A percentile compares a stretch with the other conserved stretches of the same genome.
Evolutionary conservation across 2,329 filamentous ascomycete species (phyloP).

Genomic region (Arthrobotrys conoides): DNA sequence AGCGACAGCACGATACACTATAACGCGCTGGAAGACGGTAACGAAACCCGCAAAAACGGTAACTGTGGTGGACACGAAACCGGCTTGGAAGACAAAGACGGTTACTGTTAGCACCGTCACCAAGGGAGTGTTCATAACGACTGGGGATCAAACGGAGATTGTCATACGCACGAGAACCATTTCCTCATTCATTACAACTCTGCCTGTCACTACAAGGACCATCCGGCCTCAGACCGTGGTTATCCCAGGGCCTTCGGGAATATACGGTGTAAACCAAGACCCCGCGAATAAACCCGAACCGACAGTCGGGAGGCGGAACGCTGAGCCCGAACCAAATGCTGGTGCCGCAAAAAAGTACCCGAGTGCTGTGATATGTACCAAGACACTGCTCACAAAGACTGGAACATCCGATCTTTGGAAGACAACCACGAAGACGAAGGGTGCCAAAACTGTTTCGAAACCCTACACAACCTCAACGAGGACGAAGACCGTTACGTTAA

Average conservation of each 20-base stretch:
- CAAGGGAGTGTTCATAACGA: not conserved
- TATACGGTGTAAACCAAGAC: constrained; percentile 14
- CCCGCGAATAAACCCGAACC: constrained; percentile 4
- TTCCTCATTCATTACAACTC: constrained; percentile 1
- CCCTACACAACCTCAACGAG: not conserved
- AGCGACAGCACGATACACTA: constrained; percentile 7
- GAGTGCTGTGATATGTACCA: constrained; percentile 31
- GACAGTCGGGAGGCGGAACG: too few species aligned
- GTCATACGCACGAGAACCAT: not conserved
- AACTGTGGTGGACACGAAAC: not conserved
- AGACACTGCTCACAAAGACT: constrained; percentile 23
- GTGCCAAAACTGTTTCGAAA: constrained; percentile 1
- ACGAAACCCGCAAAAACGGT: not conserved
- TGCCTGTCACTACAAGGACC: not conserved
- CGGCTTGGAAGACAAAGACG: not conserved
- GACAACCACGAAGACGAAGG: constrained; percentile 12
- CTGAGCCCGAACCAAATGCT: constrained; percentile 4
- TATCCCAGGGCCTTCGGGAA: not conserved
- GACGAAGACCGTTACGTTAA: not conserved
- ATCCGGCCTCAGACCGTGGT: not conserved
- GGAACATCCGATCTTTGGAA: constrained; percentile 7
- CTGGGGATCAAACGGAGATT: too few species aligned
- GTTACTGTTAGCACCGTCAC: not conserved
- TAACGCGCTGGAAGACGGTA: constrained; percentile 23
- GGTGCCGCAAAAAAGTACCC: constrained; percentile 4